Evolutionary conservation across 306 rosid species (phyloP).

Genomic region (Prunus mira): DNA sequence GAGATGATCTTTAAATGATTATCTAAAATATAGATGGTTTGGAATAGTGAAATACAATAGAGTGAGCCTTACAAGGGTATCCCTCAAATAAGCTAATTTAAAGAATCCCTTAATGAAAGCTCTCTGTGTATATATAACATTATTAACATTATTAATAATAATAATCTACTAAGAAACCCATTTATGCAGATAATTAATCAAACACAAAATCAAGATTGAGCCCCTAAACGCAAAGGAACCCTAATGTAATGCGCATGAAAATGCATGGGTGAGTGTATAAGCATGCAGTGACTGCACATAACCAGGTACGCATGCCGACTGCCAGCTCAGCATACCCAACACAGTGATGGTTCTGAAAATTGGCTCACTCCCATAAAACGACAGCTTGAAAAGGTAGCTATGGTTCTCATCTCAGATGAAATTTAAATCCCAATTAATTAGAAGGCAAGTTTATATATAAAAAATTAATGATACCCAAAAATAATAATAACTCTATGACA

Average conservation of each 20-base stretch:
- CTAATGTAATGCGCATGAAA: constrained; percentile 31
- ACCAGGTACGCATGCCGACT: constrained; percentile 53
- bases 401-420: not conserved
- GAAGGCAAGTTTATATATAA: too few species aligned
- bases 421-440: not conserved
- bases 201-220: constrained; percentile 39
- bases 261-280: constrained; percentile 31
- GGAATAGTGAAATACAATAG: too few species aligned
- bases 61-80: fast-evolving
- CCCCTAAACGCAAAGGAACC: not conserved
- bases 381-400: constrained; percentile 2
- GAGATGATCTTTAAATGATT: too few species aligned
- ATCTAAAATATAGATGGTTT: too few species aligned
- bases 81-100: too few species aligned
- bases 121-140: too few species aligned
- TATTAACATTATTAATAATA: too few species aligned
- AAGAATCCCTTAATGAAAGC: too few species aligned
- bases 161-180: not conserved
- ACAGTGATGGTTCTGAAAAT: constrained; percentile 2
- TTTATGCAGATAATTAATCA: not conserved
- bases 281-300: constrained; percentile 34
- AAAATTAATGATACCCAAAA: not conserved
- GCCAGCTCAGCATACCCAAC: constrained; percentile 28
- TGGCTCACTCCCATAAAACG: constrained; percentile 15
- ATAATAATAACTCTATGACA: not conserved